A percentile compares a stretch with the other conserved stretches of the same genome.
phyloP scores from a whole-genome alignment of 2,329 filamentous ascomycete genomes.

The Cercospora sp. region DNA sequence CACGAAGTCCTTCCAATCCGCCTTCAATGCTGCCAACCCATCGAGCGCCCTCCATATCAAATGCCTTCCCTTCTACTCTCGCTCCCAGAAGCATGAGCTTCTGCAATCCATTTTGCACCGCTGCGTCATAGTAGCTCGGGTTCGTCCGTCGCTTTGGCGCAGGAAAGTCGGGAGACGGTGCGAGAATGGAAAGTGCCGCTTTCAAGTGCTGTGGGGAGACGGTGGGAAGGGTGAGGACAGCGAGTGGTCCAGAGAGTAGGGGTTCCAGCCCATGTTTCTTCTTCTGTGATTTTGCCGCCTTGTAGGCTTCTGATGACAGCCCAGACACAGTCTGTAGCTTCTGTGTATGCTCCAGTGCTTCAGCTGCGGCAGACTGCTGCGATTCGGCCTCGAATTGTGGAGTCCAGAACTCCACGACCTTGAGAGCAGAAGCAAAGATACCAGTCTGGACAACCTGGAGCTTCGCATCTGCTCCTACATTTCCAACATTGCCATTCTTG shows the following conservation, averaged over 20 bases:
- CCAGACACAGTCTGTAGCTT: slow-evolving; percentile 50
- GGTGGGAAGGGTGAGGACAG: slow-evolving; percentile 74
- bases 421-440: slow-evolving; percentile 82
- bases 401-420: slow-evolving; percentile 78
- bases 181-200: slow-evolving; percentile 73
- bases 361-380: slow-evolving; percentile 21
- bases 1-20: slow-evolving; percentile 75
- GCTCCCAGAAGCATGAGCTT: slow-evolving; percentile 88
- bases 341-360: slow-evolving; percentile 32
- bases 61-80: slow-evolving; percentile 79
- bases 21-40: slow-evolving; percentile 78
- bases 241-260: slow-evolving; percentile 78
- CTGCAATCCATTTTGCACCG: slow-evolving; percentile 76
- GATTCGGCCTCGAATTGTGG: slow-evolving; percentile 35
- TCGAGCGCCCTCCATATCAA: slow-evolving; percentile 70
- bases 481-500: slow-evolving; percentile 63
- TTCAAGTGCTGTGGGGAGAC: slow-evolving; percentile 84
- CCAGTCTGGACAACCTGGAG: slow-evolving; percentile 84
- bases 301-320: slow-evolving; percentile 58
- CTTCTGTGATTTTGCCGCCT: slow-evolving; percentile 44
- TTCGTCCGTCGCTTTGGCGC: slow-evolving; percentile 73
- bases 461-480: slow-evolving; percentile 50
- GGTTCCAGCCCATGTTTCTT: slow-evolving; percentile 63
- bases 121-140: slow-evolving; percentile 77
- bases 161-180: slow-evolving; percentile 72